Conservation (phyloP, 2,329 filamentous ascomycete genomes). For the Ascochyta rabiei region DNA sequence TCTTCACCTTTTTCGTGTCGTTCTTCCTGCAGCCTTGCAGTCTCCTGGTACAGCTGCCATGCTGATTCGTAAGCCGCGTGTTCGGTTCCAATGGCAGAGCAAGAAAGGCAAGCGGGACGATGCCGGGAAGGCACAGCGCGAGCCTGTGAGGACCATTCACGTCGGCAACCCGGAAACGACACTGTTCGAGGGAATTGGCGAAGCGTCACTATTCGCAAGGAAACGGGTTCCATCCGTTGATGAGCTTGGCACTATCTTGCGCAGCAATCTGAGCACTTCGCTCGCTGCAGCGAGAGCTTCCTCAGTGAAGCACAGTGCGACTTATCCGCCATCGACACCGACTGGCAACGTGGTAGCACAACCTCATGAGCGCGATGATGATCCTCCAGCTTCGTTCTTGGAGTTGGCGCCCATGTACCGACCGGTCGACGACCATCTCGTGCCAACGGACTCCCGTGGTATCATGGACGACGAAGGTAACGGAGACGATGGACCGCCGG, state of each 20-base stretch:
- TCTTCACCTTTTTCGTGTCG: background rate
- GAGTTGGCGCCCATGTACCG: background rate
- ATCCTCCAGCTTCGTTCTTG: background rate
- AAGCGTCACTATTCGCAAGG: conserved; percentile 1
- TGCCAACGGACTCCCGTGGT: background rate
- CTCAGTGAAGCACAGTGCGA: background rate
- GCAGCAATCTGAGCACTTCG: conserved; percentile 2
- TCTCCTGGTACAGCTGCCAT: background rate
- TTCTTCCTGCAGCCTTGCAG: background rate
- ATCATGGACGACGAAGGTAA: background rate
- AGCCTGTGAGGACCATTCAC: background rate
- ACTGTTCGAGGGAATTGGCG: background rate
- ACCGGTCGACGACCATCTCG: background rate
- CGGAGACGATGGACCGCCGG: background rate
- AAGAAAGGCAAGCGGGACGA: background rate
- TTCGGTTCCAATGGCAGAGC: background rate
- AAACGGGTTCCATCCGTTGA: conserved; percentile 3
- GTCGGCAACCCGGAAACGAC: no score
- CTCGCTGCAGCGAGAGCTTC: background rate
- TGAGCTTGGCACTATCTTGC: background rate
- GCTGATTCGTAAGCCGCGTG: background rate
- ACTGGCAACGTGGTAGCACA: background rate
- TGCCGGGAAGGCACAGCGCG: background rate
- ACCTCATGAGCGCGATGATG: background rate
- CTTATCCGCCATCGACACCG: background rate